Base-by-base conservation (phyloP, 2,329 filamentous ascomycete species). In the Zasmidium cellare region DNA sequence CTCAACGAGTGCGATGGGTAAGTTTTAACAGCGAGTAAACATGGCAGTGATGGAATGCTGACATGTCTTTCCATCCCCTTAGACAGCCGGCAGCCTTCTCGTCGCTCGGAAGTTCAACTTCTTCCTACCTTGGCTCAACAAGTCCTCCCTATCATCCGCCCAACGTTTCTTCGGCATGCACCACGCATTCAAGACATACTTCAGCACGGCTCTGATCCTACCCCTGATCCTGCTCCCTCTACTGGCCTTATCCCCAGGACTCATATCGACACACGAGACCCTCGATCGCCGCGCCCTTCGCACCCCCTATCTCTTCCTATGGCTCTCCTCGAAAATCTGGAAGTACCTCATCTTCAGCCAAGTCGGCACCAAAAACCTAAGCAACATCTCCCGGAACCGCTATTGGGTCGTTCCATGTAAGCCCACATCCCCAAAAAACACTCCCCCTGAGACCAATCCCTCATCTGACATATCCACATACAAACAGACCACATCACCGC, bases 1-100 rank as follows among this genome's bases (percentile, higher is more conserved):
- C 84, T 73, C 83, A 85, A 73, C 77, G 82, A 19, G 83, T 80
- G 0, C 77, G 82, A 45, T 84, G 82, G 82, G 61, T 56, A 52
- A 83, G 62, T 58, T 16, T 3, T 11, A n/a, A n/a, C n/a, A n/a
- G n/a, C n/a, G n/a, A n/a, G n/a, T n/a, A n/a, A n/a, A n/a, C n/a
- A n/a, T n/a, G n/a, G n/a, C n/a, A n/a, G n/a, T n/a, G n/a, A n/a
- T n/a, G n/a, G n/a, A n/a, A n/a, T n/a, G n/a, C n/a, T n/a, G n/a
- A n/a, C n/a, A n/a, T n/a, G n/a, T n/a, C n/a, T n/a, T n/a, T n/a
- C n/a, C n/a, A n/a, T n/a, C n/a, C n/a, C n/a, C n/a, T n/a, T 22
- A 49, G 46, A 50, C 49, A 22, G 41, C 19, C 3, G 41, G 54
- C 2, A 50, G 45, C 18, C 19, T 56, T 14, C 25, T 52, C 25